Evolutionary conservation across 2,329 filamentous ascomycete genomes (phyloP), one percentile per base, ranked within the genome.

Genomic region (Cladosporium sphaerospermum): DNA sequence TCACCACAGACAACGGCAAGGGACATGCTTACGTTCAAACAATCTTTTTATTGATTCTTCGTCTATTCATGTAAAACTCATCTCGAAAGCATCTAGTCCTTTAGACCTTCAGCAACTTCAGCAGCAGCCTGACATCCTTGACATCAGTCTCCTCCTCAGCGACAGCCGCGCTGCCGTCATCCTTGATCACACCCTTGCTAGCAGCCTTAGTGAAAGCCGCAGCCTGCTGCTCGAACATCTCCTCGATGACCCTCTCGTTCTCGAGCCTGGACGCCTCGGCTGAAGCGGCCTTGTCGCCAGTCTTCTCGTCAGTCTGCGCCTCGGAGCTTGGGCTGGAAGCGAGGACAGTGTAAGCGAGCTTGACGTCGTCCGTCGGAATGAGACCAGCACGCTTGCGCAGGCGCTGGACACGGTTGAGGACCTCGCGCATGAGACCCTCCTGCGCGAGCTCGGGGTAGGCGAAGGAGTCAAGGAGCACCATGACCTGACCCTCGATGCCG

Each of bases 361-460:
- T 88, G 57, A 99, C 85, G 66, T 97, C 93, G 66, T 99, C 93
- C 0, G 92, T 97, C 1, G 90, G 84, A 58, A 91, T 83, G 49
- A 99, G 77, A 0, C 89, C 89, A 7, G 91, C 91, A 76, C 93
- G 93, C 81, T 99, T 99, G 60, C 93, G 84, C 57, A 97, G 77
- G 61, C 88, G 82, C 73, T 99, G 93, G 18, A 99, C 87, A 39
- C 92, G 85, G 70, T 95, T 87, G 75, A 99, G 87, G 59, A 99
- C 86, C 71, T 97, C 93, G 63, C 93, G 81, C 1, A 88, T 92
- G 51, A 99, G 73, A 52, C 91, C 93, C 70, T 97, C 91, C 59
- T 91, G 83, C 44, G 86, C 87, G 34, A 99, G 78, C 66, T 96
- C 90, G 0, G 90, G 84, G 67, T 97, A 87, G 19, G 89, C 75